phyloP scores from a whole-genome alignment of 2,329 filamentous ascomycete species.

The Xylariaceae sp. region DNA sequence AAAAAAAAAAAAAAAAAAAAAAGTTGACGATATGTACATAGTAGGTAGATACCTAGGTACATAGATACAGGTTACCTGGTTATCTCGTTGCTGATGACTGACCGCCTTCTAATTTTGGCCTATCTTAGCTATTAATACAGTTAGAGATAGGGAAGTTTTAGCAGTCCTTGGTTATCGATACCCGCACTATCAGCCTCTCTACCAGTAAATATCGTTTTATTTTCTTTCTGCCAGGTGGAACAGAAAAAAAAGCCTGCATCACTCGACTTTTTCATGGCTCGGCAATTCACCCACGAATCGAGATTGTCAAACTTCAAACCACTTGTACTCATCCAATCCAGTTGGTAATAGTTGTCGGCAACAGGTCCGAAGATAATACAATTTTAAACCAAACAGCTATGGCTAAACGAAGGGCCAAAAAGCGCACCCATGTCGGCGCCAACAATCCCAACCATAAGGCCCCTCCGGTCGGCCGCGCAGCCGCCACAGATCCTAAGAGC shows the following conservation, averaged over 20 bases:
- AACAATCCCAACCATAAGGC: slow-evolving; percentile 60
- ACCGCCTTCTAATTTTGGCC: slow-evolving; percentile 19
- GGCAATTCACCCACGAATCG: background rate
- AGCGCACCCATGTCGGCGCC: slow-evolving; percentile 79
- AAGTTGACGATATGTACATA: slow-evolving; percentile 1
- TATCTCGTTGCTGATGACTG: background rate
- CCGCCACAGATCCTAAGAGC: slow-evolving; percentile 78
- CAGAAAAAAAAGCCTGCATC: slow-evolving; percentile 17
- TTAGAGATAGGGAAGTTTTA: background rate
- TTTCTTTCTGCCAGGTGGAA: slow-evolving; percentile 22
- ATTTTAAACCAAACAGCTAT: slow-evolving; percentile 56
- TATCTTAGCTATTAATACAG: slow-evolving; percentile 9
- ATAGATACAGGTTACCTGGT: background rate
- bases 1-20: background rate
- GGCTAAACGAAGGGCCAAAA: slow-evolving; percentile 83
- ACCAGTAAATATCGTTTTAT: background rate
- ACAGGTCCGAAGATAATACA: background rate
- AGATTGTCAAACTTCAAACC: slow-evolving; percentile 16
- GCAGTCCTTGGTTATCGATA: background rate
- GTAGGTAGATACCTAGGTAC: too few species aligned
- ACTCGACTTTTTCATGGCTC: background rate
- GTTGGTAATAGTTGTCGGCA: background rate
- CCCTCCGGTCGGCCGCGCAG: slow-evolving; percentile 59
- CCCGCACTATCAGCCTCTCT: background rate
- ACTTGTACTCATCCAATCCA: slow-evolving; percentile 36